Evolutionary conservation across 371 early-diverging fungal genomes (phyloP), one percentile per base, ranked within the genome.

Genomic region (Actinomortierella ambigua): DNA sequence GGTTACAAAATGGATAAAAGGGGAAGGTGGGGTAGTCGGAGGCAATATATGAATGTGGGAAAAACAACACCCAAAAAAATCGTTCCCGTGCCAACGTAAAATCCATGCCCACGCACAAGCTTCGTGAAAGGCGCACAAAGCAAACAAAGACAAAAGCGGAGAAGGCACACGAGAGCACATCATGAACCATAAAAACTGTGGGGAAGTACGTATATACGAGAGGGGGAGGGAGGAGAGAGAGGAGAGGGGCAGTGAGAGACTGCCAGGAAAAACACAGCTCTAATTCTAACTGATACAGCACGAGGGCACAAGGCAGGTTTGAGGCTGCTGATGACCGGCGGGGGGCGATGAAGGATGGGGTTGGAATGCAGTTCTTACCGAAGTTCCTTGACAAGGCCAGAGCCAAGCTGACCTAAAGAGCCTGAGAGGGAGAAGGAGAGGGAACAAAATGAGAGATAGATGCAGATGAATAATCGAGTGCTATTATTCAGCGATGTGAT

Each of bases 381-480:
- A 8, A 86, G 77, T 17, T 79, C 75, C 61, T 81, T 77, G 61
- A 81, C 82, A 65, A 86, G 67, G 34, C 81, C 84, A 42, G 82
- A 76, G n/a, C 86, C 86, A 42, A 86, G 82, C 65, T 86, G 86
- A 13, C 86, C 86, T 28, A 84, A 75, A 39, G 77, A 73, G 47
- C 77, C 77, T 76, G 9, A 26, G 29, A 29, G 53, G 23, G 34
- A 26, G 26, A 17, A 49, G 22, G 29, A 42, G 42, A 42, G 5
- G 28, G n/a, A n/a, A 20, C 0, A 11, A 41, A 51, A 50, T 14
- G 26, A 29, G 18, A 29, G 52, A 51, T 2, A 27, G 18, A 22
- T 15, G 17, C 22, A 17, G 53, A 17, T 18, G 18, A 39, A 7
- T 26, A 17, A 51, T n/a, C 8, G 28, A 39, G 39, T n/a, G 15